A percentile compares a stretch with the other conserved stretches of the same genome.
phyloP scores from a whole-genome alignment of 768 basidiomycete genomes.

The Pisolithus tinctorius region DNA sequence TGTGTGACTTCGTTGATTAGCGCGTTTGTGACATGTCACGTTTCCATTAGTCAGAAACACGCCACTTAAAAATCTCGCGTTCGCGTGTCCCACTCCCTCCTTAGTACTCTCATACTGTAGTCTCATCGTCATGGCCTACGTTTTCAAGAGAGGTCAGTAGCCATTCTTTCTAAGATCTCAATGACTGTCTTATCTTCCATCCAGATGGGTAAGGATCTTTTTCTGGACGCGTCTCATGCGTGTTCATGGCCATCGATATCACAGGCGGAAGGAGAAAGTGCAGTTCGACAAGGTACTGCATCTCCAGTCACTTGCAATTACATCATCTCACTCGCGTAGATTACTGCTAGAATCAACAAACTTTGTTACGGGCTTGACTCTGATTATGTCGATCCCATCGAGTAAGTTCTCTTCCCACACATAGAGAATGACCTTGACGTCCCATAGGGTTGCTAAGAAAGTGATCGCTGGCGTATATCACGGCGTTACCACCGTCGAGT shows the following conservation, averaged over 20 bases:
- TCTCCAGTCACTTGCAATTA: conserved; percentile 8
- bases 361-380: conserved; percentile 94
- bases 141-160: conserved; percentile 51
- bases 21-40: conserved; percentile 27
- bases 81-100: conserved; percentile 19
- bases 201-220: conserved; percentile 40
- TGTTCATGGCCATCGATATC: conserved; percentile 3
- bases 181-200: conserved; percentile 5
- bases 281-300: conserved; percentile 81
- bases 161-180: neutral
- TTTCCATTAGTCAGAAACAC: conserved; percentile 12
- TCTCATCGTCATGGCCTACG: conserved; percentile 36
- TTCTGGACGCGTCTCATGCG: conserved; percentile 19
- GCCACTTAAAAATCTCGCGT: conserved; percentile 24
- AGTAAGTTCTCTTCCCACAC: conserved; percentile 30
- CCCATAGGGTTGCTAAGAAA: conserved; percentile 74
- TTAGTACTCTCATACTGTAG: conserved; percentile 3
- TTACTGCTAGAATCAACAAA: conserved; percentile 81
- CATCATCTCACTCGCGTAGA: conserved; percentile 38
- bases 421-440: conserved; percentile 6
- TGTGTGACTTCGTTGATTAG: conserved; percentile 18
- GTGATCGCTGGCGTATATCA: conserved; percentile 91
- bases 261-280: conserved; percentile 82
- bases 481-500: conserved; percentile 94
- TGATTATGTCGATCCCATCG: conserved; percentile 89